Evolutionary conservation across 352 stramenopile species (phyloP).

Genomic region (Phytophthora sp.): DNA sequence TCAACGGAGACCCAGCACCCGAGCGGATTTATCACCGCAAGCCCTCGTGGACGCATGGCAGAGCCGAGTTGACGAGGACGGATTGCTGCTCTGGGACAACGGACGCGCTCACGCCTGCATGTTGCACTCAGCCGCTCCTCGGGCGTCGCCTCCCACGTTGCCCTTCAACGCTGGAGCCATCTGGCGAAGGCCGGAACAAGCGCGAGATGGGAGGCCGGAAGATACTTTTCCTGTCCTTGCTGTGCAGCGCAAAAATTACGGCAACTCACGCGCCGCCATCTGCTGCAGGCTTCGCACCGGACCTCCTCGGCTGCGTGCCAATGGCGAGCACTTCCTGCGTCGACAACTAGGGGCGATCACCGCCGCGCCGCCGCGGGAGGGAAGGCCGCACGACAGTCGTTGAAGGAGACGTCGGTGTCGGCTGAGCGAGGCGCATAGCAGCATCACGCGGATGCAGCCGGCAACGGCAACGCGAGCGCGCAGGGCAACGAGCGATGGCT

Average conservation of each 20-base stretch:
- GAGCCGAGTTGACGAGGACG: no score
- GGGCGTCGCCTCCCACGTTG: no score
- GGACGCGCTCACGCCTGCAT: no score
- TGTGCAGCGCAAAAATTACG: conserved; percentile 1
- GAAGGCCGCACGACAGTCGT: neutral
- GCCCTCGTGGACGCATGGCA: no score
- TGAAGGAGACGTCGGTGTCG: conserved; percentile 8
- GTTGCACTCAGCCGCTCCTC: no score
- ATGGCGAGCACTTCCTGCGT: neutral
- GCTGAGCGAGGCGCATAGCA: neutral
- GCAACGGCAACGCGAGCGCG: no score
- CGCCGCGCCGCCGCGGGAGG: no score
- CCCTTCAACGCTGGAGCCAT: conserved; percentile 20
- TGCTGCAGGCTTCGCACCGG: conserved; percentile 1
- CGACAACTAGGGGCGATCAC: neutral
- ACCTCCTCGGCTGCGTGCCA: conserved; percentile 1
- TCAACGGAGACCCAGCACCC: no score
- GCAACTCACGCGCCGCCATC: conserved; percentile 4
- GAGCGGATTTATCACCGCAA: no score
- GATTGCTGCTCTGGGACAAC: no score
- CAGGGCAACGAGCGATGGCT: no score
- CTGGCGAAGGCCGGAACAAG: conserved; percentile 26
- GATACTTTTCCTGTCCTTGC: conserved; percentile 19
- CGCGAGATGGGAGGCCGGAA: conserved; percentile 19
- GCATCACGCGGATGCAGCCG: neutral